Evolutionary conservation across 2,329 filamentous ascomycete genomes (phyloP), one percentile per base, ranked within the genome.

Genomic region (Trichoderma oligosporum): DNA sequence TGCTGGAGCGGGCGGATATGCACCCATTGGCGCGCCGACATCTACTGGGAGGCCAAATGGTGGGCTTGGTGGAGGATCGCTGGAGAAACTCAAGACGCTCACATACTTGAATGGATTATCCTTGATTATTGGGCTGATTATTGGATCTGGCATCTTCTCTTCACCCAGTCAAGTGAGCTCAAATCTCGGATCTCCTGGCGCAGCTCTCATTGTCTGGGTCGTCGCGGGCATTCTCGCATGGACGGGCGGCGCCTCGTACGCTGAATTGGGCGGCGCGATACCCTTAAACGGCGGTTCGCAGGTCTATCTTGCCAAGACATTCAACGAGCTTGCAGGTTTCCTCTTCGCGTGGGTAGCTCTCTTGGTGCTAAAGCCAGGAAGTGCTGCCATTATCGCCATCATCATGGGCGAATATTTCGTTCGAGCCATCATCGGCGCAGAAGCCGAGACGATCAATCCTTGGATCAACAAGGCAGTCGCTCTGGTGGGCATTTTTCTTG

Each of bases 351-450:
- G 94, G 94, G 91, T 90, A 51, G 92, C 94, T 0, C 91, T 97
- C 14, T 82, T 94, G 60, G 94, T 99, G 11, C 78, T 99, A 61
- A 97, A 97, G 74, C 94, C 94, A 0, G 94, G 94, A 2, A 89
- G 89, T 36, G 87, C 91, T 8, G 94, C 94, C 61, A 99, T 99
- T 68, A 91, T 99, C 62, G 83, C 93, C 63, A 97, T 99, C 64
- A 97, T 99, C 67, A 97, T 97, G 78, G 94, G 94, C 41, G 94
- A 99, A 74, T 99, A 99, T 69, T 77, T 96, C n/a, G 90, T 97
- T 53, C 82, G 91, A 45, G 92, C 91, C 12, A 81, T 88, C 41
- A 87, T 96, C 58, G 92, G 92, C 7, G 85, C 91, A n/a, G 90
- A 96, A 58, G 89, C 89, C 2, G 86, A 89, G 66, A 84, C 85